Evolutionary conservation across 208 protist species (phyloP).

Genomic region (Wallacemonas sp.): DNA sequence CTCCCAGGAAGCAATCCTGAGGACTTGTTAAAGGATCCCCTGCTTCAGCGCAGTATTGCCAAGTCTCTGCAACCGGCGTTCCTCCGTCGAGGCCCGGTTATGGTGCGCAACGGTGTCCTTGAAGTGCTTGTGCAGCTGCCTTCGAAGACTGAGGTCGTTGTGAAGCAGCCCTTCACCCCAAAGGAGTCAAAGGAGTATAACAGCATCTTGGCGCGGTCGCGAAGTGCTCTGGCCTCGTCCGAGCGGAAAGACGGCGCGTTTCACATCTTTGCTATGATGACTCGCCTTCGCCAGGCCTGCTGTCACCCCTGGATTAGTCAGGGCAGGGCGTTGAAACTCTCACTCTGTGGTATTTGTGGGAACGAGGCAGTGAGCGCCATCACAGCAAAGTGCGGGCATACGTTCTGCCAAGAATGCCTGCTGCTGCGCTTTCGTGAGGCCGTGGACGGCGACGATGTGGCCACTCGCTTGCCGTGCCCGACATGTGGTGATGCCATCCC

Average conservation of each 20-base stretch:
- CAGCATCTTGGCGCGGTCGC: slow-evolving; percentile 71
- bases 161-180: slow-evolving; percentile 61
- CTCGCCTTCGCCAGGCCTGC: slow-evolving; percentile 91
- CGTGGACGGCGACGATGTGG: slow-evolving; percentile 69
- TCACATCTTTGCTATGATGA: slow-evolving; percentile 94
- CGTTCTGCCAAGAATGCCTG: slow-evolving; percentile 88
- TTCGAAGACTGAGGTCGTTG: slow-evolving; percentile 66
- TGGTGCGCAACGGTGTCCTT: slow-evolving; percentile 78
- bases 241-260: slow-evolving; percentile 64
- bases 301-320: slow-evolving; percentile 90
- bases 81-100: slow-evolving; percentile 81
- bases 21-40: slow-evolving; percentile 71
- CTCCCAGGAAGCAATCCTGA: slow-evolving; percentile 64
- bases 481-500: slow-evolving; percentile 43
- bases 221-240: slow-evolving; percentile 66
- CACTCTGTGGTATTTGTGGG: slow-evolving; percentile 81
- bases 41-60: slow-evolving; percentile 81
- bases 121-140: slow-evolving; percentile 85
- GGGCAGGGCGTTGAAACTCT: slow-evolving; percentile 50
- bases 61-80: slow-evolving; percentile 87
- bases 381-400: slow-evolving; percentile 76
- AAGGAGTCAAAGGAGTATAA: slow-evolving; percentile 87
- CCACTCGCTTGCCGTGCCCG: slow-evolving; percentile 56
- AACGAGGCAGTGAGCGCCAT: slow-evolving; percentile 48
- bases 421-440: slow-evolving; percentile 76